A percentile compares a stretch with the other conserved stretches of the same genome.
Conservation (phyloP, 2,329 filamentous ascomycete species). For the Ophiostoma ips region DNA sequence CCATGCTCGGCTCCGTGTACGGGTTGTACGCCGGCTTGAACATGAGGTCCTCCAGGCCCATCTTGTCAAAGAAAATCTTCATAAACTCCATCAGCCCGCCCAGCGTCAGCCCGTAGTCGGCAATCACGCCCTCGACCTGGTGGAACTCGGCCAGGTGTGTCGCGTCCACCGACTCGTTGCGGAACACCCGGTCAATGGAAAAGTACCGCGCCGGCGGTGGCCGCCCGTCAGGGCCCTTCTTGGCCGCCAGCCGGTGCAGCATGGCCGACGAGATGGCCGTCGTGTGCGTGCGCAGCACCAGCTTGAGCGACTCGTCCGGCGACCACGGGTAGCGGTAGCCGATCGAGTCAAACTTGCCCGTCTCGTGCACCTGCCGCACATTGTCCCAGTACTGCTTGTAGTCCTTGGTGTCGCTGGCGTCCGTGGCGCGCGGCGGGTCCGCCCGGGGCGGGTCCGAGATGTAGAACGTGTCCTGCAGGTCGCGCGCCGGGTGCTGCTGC, state of each 20-base stretch:
- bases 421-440: slow-evolving; percentile 48
- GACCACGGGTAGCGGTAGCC: slow-evolving; percentile 95
- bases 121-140: slow-evolving; percentile 96
- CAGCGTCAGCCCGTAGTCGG: slow-evolving; percentile 83
- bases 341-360: slow-evolving; percentile 85
- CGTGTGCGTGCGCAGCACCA: slow-evolving; percentile 92
- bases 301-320: slow-evolving; percentile 67
- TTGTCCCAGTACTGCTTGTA: slow-evolving; percentile 83
- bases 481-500: slow-evolving; percentile 92
- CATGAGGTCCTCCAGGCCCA: slow-evolving; percentile 71
- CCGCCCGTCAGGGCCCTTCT: slow-evolving; percentile 54
- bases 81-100: slow-evolving; percentile 69
- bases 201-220: slow-evolving; percentile 76
- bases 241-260: slow-evolving; percentile 72
- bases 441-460: slow-evolving; percentile 76
- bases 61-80: slow-evolving; percentile 64
- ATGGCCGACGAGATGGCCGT: slow-evolving; percentile 85
- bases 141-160: slow-evolving; percentile 98
- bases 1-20: slow-evolving; percentile 92
- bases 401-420: slow-evolving; percentile 42
- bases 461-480: slow-evolving; percentile 94
- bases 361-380: slow-evolving; percentile 73
- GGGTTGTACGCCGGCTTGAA: slow-evolving; percentile 96
- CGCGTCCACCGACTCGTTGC: slow-evolving; percentile 92
- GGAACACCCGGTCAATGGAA: slow-evolving; percentile 95